Evolutionary conservation across 139 green algal genomes (phyloP).

Genomic region (Picochlorum costavermella): DNA sequence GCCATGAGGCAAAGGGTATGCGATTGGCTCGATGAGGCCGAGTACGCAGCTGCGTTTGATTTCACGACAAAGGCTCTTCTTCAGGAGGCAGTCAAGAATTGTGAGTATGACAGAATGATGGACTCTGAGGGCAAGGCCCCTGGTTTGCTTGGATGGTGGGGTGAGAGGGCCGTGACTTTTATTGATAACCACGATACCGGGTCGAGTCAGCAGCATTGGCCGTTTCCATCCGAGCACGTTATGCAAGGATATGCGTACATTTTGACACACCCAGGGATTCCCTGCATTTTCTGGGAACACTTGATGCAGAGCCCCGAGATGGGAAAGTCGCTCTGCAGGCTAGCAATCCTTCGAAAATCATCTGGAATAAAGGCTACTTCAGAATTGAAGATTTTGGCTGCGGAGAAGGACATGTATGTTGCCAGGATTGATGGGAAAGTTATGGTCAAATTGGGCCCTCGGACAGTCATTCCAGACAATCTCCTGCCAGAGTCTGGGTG

Average conservation of each 20-base stretch:
- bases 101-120: constrained; percentile 77
- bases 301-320: constrained; percentile 18
- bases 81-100: constrained; percentile 78
- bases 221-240: constrained; percentile 52
- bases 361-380: constrained; percentile 38
- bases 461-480: constrained; percentile 29
- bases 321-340: neutral
- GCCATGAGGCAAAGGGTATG: constrained; percentile 31
- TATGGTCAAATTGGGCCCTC: constrained; percentile 44
- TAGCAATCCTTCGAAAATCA: constrained; percentile 40
- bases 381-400: constrained; percentile 52
- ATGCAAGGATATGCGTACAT: constrained; percentile 86
- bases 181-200: constrained; percentile 72
- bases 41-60: constrained; percentile 75
- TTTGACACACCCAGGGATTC: constrained; percentile 83
- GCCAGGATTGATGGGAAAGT: constrained; percentile 35
- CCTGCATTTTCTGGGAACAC: constrained; percentile 79
- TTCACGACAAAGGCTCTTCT: constrained; percentile 87
- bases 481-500: constrained; percentile 36
- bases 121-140: constrained; percentile 57
- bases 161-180: constrained; percentile 62
- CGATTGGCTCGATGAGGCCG: constrained; percentile 74
- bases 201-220: constrained; percentile 61
- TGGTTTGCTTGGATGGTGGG: constrained; percentile 59
- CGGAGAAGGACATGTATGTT: constrained; percentile 63